These are phyloP conservation scores for Rhodotorula sp. DNA, from an alignment of 1,284 basidiomycete genomes.

Conservation along the genomic window DNA sequence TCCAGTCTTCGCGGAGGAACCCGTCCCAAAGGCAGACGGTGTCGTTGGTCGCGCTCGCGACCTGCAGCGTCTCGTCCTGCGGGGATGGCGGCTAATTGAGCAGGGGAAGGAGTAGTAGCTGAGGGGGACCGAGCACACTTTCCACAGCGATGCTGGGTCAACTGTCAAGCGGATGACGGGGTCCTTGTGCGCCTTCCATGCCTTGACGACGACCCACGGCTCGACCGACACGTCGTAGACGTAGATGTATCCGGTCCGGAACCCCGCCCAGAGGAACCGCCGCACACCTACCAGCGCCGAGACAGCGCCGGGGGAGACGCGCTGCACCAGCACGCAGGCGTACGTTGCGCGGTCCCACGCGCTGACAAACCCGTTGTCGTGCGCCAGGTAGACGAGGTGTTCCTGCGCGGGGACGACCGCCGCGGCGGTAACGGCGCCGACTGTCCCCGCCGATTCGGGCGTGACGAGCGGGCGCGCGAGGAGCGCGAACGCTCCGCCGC, in stretches of 20 bases:
- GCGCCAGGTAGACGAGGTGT: slow-evolving; percentile 76
- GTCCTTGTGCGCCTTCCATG: slow-evolving; percentile 84
- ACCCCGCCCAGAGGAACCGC: slow-evolving; percentile 71
- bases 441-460: slow-evolving; percentile 49
- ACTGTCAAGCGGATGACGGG: slow-evolving; percentile 71
- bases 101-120: background rate
- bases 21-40: slow-evolving; percentile 87
- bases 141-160: slow-evolving; percentile 57
- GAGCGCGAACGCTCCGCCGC: slow-evolving; percentile 32
- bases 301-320: slow-evolving; percentile 76
- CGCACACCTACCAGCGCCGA: slow-evolving; percentile 77
- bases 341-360: slow-evolving; percentile 62
- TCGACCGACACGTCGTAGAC: slow-evolving; percentile 68
- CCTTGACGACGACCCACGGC: slow-evolving; percentile 79
- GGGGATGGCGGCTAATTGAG: background rate
- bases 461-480: slow-evolving; percentile 39
- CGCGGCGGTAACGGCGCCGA: slow-evolving; percentile 77
- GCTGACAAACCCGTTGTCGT: slow-evolving; percentile 85
- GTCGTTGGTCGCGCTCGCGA: slow-evolving; percentile 78
- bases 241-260: slow-evolving; percentile 76
- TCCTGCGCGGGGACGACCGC: slow-evolving; percentile 72
- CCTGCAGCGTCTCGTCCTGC: slow-evolving; percentile 60
- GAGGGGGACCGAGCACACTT: slow-evolving; percentile 19
- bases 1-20: slow-evolving; percentile 77
- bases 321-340: slow-evolving; percentile 61